Evolutionary conservation across 495 filamentous ascomycete species (phyloP), one percentile per base, ranked within the genome.

Genomic region (Beverwykella pulmonaria): DNA sequence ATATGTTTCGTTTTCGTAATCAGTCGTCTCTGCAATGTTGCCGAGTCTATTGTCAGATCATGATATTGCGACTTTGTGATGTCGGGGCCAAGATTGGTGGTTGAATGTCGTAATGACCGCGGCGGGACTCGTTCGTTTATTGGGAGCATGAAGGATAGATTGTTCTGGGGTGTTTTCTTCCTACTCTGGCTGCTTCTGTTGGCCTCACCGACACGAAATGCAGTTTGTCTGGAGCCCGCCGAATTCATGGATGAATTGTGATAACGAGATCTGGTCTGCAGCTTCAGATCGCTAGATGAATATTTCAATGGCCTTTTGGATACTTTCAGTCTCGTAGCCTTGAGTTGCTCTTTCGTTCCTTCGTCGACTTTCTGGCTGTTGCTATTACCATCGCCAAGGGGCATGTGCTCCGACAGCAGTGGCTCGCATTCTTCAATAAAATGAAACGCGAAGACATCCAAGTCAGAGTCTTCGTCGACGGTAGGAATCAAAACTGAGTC

Each of bases 11-110:
- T 59, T 39, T 65, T 36, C 9, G 10, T 39, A 9, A 65, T 44
- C 34, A 65, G 61, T 14, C 29, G 53, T 57, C 26, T 3, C 61
- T 47, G 52, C 19, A 65, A 25, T n/a, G 52, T 65, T 36, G 44
- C 61, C 1, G 61, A 57, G n/a, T 57, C 36, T n/a, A 58, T 29
- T 14, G 52, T 32, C 10, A 36, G 27, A 27, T 65, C 61, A 50
- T 65, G 34, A 20, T 25, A 44, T 14, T 23, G 60, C 5, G 34
- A 54, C 19, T 17, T n/a, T 1, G 1, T 36, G 20, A 17, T 22
- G 7, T 55, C 49, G 12, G 20, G 20, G 15, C 19, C 23, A 14
- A 36, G 9, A 27, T 34, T 65, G 61, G 53, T 65, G 17, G 61
- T 48, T 14, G 61, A 57, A 6, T 44, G 52, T 52, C 53, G 36